Evolutionary conservation across 306 rosid genomes (phyloP).

Genomic region (Phaseolus lunatus): DNA sequence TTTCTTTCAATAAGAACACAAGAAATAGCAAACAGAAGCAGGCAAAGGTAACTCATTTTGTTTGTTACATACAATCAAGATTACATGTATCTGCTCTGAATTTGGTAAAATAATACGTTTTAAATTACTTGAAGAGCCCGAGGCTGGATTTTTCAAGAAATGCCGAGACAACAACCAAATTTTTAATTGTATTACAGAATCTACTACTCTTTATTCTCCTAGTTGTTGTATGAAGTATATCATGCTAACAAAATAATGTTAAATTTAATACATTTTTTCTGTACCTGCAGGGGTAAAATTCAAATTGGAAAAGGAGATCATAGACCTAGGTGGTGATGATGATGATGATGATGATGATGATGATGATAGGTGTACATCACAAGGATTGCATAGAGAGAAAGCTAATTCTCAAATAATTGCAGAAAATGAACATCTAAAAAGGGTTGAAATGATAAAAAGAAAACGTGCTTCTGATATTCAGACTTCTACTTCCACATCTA

Average conservation of each 20-base stretch:
- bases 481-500: background rate
- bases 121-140: conserved; percentile 13
- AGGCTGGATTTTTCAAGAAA: background rate
- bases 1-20: no score
- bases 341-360: conserved; percentile 42
- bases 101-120: background rate
- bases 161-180: conserved; percentile 5
- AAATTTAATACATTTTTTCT: conserved; percentile 23
- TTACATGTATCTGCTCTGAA: background rate
- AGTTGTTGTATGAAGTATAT: background rate
- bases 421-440: background rate
- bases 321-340: conserved; percentile 27
- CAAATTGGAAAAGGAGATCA: background rate
- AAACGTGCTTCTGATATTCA: background rate
- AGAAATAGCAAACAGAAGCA: no score
- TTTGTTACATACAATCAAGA: background rate
- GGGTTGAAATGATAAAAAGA: background rate
- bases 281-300: conserved; percentile 23
- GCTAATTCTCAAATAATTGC: background rate
- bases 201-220: conserved; percentile 7
- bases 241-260: background rate
- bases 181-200: conserved; percentile 23
- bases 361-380: background rate
- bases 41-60: no score
- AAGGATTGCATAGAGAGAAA: conserved; percentile 4